phyloP scores from a whole-genome alignment of 1,139 yeast genomes.

The Eremothecium gossypii region DNA sequence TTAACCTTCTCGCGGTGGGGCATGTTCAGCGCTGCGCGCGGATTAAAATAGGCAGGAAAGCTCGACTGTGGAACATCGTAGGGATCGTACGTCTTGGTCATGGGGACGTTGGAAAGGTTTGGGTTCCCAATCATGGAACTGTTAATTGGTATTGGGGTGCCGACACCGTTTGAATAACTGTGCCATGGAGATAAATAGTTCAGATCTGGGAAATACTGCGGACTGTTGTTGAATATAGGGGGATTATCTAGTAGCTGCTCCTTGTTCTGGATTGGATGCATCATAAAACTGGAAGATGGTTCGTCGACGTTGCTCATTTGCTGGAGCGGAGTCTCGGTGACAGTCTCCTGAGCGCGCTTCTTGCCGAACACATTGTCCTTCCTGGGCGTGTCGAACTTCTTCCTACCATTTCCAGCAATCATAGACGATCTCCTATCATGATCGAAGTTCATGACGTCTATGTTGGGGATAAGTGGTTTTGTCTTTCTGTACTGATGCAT shows the following conservation, averaged over 20 bases:
- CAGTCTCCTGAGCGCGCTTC: slow-evolving; percentile 1
- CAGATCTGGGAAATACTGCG: slow-evolving; percentile 5
- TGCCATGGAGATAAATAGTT: slow-evolving; percentile 4
- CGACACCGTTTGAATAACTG: slow-evolving; percentile 5
- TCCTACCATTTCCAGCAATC: slow-evolving; percentile 2
- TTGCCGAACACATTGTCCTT: slow-evolving; percentile 4
- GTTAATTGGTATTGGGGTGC: slow-evolving; percentile 5
- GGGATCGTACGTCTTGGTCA: slow-evolving; percentile 3
- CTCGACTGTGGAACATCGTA: slow-evolving; percentile 6
- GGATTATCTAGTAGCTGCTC: slow-evolving; percentile 4
- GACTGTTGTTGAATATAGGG: slow-evolving; percentile 1
- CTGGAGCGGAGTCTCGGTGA: slow-evolving; percentile 2
- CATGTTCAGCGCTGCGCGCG: slow-evolving; percentile 52
- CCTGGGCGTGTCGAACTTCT: slow-evolving; percentile 3
- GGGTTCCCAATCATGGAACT: slow-evolving; percentile 5
- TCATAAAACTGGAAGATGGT: slow-evolving; percentile 5
- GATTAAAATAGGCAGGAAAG: slow-evolving; percentile 43
- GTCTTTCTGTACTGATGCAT: slow-evolving; percentile 4
- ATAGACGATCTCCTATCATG: slow-evolving; percentile 5
- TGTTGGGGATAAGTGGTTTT: slow-evolving; percentile 7
- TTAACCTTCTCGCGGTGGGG: slow-evolving; percentile 51
- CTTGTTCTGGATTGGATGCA: slow-evolving; percentile 4
- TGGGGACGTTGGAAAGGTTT: slow-evolving; percentile 3
- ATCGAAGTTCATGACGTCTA: slow-evolving; percentile 8
- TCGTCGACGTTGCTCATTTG: slow-evolving; percentile 2